Evolutionary conservation across 2,329 filamentous ascomycete genomes (phyloP), one percentile per base, ranked within the genome.

Genomic region (Exophiala bonariae): DNA sequence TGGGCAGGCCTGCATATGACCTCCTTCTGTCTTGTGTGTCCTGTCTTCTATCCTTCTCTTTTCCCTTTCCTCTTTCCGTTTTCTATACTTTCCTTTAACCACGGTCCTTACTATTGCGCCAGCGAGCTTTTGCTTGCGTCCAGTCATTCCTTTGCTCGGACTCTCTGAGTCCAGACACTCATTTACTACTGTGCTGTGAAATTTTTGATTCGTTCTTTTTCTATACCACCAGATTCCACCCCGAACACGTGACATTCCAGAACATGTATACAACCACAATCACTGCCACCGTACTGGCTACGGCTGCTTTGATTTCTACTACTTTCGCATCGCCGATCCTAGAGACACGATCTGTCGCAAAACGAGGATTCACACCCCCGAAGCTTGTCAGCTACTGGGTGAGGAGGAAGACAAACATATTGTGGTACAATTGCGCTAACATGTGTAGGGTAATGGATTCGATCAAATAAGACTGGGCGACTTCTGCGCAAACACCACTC

Each of bases 301-400:
- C 41, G 30, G 46, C 47, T 42, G 54, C 56, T 33, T 49, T 59
- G 45, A 45, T 54, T 50, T 55, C 49, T 17, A 40, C 48, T 32
- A 39, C 40, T 11, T 40, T 46, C 17, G 49, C 53, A 71, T 76
- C 52, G 61, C 73, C 61, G 59, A 65, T 17, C 54, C 61, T 38
- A 63, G 68, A 7, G 72, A 68, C 43, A 68, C 35, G 36, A 19
- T 22, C 26, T 33, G n/a, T 35, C 13, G 19, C 32, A 7, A 45
- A 45, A 33, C 17, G 35, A 33, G 41, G 20, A 30, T 9, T 20
- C 20, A 34, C 39, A 14, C 14, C 30, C 4, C 48, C 65, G 31
- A 79, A 80, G 56, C 65, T 80, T 37, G 76, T 69, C 18, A 67
- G 78, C 35, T 81, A 81, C 64, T 80, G 73, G 67, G 72, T 73